phyloP scores from a whole-genome alignment of 768 basidiomycete genomes.

The Serendipita sp. region DNA sequence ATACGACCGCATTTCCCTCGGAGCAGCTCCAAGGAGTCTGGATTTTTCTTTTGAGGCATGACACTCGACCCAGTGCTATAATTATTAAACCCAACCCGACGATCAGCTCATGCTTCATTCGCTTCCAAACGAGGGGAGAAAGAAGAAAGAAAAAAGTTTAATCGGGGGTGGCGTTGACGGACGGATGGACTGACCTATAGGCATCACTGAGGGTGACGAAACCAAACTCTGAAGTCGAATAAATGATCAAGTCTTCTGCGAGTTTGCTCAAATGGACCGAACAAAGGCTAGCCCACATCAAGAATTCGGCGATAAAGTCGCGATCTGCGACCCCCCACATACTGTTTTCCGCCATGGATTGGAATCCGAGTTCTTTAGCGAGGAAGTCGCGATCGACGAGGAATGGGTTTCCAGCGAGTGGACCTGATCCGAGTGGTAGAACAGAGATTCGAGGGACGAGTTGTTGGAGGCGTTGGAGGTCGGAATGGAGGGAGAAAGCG shows the following conservation, averaged over 20 bases:
- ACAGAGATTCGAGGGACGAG: conserved; percentile 82
- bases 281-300: conserved; percentile 88
- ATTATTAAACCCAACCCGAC: conserved; percentile 4
- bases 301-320: conserved; percentile 91
- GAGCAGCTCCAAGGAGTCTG: conserved; percentile 87
- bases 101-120: neutral
- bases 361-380: conserved; percentile 76
- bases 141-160: too few species aligned
- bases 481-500: conserved; percentile 81
- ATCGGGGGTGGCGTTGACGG: too few species aligned
- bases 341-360: conserved; percentile 83
- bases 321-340: conserved; percentile 93
- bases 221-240: conserved; percentile 93
- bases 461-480: conserved; percentile 71
- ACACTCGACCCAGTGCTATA: conserved; percentile 92
- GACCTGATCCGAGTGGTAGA: conserved; percentile 84
- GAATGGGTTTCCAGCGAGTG: conserved; percentile 94
- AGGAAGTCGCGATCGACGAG: conserved; percentile 86
- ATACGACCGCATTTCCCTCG: conserved; percentile 90
- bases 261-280: conserved; percentile 90
- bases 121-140: too few species aligned
- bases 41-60: conserved; percentile 99
- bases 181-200: conserved; percentile 50
- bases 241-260: conserved; percentile 85
- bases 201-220: conserved; percentile 94